Evolutionary conservation across 2,329 filamentous ascomycete species (phyloP).

Genomic region (Canariomyces notabilis): DNA sequence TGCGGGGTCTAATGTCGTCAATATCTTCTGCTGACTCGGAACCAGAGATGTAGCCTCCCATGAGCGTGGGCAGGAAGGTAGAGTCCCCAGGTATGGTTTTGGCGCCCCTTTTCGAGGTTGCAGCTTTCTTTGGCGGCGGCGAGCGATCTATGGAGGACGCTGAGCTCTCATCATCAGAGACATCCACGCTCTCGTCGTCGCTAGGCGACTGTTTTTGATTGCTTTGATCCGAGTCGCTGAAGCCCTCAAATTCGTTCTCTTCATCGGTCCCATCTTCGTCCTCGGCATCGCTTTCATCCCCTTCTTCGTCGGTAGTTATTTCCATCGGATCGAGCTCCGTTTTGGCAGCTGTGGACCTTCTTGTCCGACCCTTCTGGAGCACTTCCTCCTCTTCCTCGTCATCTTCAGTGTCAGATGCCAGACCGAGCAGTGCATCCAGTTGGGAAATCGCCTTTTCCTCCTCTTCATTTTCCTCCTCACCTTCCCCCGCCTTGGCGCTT

Average conservation of each 20-base stretch:
- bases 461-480: conserved; percentile 7
- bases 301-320: conserved; percentile 22
- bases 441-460: conserved; percentile 19
- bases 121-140: conserved; percentile 16
- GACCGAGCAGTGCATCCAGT: conserved; percentile 24
- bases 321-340: conserved; percentile 32
- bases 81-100: conserved; percentile 36
- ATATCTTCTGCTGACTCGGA: conserved; percentile 61
- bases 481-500: neutral
- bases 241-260: conserved; percentile 30
- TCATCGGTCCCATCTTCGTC: conserved; percentile 24
- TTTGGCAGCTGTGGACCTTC: conserved; percentile 3
- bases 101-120: conserved; percentile 20
- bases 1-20: conserved; percentile 56
- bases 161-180: conserved; percentile 14
- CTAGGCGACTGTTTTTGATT: conserved; percentile 28
- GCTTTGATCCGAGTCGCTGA: conserved; percentile 27
- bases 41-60: conserved; percentile 74
- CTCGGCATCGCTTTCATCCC: conserved; percentile 15
- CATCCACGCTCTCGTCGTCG: conserved; percentile 25
- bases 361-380: conserved; percentile 27
- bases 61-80: conserved; percentile 68
- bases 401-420: conserved; percentile 27
- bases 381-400: conserved; percentile 8
- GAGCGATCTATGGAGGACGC: conserved; percentile 9